Conservation (phyloP, 2,329 filamentous ascomycete species). For the Plectosphaerella sp. region DNA sequence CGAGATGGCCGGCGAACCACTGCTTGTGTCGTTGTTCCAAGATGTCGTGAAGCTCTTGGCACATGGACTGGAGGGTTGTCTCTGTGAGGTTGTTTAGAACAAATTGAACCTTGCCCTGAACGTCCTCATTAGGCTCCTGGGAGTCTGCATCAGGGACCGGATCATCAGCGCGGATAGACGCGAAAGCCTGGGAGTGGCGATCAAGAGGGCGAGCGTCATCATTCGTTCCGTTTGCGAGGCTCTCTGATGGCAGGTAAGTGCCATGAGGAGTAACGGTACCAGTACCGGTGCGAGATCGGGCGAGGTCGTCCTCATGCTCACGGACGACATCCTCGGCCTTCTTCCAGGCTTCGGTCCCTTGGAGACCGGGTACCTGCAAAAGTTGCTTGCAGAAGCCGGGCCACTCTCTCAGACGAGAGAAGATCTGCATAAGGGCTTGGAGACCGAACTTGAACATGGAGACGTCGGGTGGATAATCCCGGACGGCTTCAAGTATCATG, state of each 20-base stretch:
- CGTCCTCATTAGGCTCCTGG: constrained; percentile 78
- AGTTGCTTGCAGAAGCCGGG: constrained; percentile 89
- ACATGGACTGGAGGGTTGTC: constrained; percentile 79
- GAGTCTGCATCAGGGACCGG: constrained; percentile 59
- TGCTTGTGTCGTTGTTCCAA: constrained; percentile 80
- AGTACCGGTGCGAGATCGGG: constrained; percentile 49
- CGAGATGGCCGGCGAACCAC: constrained; percentile 94
- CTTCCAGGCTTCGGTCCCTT: constrained; percentile 78
- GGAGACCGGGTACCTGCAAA: constrained; percentile 74
- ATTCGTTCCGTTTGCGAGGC: constrained; percentile 64
- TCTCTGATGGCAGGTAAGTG: constrained; percentile 36
- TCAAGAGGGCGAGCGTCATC: constrained; percentile 60
- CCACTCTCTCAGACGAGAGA: constrained; percentile 83
- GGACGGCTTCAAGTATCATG: constrained; percentile 96
- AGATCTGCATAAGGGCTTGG: constrained; percentile 87
- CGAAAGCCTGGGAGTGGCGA: constrained; percentile 66
- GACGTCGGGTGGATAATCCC: constrained; percentile 75
- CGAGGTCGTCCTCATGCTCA: constrained; percentile 58
- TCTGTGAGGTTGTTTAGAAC: constrained; percentile 95
- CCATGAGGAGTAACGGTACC: constrained; percentile 27
- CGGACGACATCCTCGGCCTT: constrained; percentile 78
- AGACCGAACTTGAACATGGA: constrained; percentile 98
- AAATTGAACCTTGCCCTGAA: constrained; percentile 91
- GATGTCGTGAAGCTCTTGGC: constrained; percentile 73
- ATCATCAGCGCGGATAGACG: constrained; percentile 71